Conservation (phyloP, 176 grass and related monocot species). For the Avena atlantica region DNA sequence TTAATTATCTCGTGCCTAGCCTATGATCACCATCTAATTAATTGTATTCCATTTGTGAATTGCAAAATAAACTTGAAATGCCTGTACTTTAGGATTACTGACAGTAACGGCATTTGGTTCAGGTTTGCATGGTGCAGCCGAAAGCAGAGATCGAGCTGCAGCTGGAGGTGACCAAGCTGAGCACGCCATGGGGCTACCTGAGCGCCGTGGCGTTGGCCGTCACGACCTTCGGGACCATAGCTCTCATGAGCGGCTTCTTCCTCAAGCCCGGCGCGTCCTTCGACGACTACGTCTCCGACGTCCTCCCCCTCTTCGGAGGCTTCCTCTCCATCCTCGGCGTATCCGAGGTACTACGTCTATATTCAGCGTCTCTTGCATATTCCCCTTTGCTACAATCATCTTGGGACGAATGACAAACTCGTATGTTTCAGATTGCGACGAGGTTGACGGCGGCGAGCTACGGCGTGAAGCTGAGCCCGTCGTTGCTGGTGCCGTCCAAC, state of each 20-base stretch:
- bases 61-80: neutral
- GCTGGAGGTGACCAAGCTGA: conserved; percentile 78
- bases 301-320: conserved; percentile 84
- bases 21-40: neutral
- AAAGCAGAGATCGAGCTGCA: conserved; percentile 96
- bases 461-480: conserved; percentile 92
- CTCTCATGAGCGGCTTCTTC: conserved; percentile 94
- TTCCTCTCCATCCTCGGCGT: conserved; percentile 88
- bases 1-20: neutral
- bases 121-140: conserved; percentile 95
- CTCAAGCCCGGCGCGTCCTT: conserved; percentile 85
- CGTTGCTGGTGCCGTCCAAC: conserved; percentile 94
- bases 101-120: neutral
- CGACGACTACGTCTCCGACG: conserved; percentile 85
- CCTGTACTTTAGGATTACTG: neutral
- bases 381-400: neutral
- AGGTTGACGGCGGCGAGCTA: conserved; percentile 78
- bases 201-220: conserved; percentile 69
- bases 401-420: neutral
- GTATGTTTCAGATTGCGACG: conserved; percentile 73
- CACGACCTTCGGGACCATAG: conserved; percentile 89
- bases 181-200: conserved; percentile 83
- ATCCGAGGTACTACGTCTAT: conserved; percentile 66
- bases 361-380: neutral
- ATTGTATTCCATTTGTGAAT: neutral